Percentiles rank a stretch among this genome's conserved stretches.
Evolutionary conservation across 257 asterid genomes (phyloP).

Genomic region (Jasminum sambac): DNA sequence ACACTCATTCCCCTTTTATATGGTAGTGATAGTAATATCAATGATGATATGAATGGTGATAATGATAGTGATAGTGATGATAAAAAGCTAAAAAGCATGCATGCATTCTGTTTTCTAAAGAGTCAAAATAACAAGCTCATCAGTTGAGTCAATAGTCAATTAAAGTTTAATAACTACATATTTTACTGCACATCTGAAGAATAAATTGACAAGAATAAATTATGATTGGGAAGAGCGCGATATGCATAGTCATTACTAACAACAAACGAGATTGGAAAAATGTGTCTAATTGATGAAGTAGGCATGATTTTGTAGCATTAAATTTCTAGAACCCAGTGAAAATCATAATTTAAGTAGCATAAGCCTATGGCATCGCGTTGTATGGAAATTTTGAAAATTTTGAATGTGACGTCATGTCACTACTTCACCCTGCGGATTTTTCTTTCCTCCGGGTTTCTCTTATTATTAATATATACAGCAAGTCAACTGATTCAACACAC

Average conservation of each 20-base stretch:
- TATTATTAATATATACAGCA: background rate
- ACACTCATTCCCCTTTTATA: too few relatives aligned
- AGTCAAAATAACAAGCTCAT: too few relatives aligned
- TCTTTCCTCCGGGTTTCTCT: background rate
- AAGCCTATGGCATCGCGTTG: background rate
- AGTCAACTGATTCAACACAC: background rate
- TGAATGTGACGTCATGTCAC: background rate
- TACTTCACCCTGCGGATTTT: background rate
- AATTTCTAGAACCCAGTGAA: background rate
- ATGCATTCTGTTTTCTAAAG: too few relatives aligned
- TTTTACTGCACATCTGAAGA: too few relatives aligned
- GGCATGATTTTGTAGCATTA: background rate
- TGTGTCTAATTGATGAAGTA: background rate
- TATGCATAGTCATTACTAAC: slow-evolving; percentile 20
- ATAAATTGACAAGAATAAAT: too few relatives aligned
- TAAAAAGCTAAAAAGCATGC: too few relatives aligned
- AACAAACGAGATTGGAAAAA: slow-evolving; percentile 11
- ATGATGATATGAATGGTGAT: too few relatives aligned
- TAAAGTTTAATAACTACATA: too few relatives aligned
- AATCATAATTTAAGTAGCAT: background rate
- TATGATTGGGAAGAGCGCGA: slow-evolving; percentile 21
- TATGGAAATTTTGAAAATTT: background rate
- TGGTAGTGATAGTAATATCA: too few relatives aligned
- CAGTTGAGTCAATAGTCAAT: too few relatives aligned
- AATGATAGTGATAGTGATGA: too few relatives aligned